Base-by-base conservation (phyloP, 805 yeast species). In the Kregervanrija pseudodelftensis region DNA sequence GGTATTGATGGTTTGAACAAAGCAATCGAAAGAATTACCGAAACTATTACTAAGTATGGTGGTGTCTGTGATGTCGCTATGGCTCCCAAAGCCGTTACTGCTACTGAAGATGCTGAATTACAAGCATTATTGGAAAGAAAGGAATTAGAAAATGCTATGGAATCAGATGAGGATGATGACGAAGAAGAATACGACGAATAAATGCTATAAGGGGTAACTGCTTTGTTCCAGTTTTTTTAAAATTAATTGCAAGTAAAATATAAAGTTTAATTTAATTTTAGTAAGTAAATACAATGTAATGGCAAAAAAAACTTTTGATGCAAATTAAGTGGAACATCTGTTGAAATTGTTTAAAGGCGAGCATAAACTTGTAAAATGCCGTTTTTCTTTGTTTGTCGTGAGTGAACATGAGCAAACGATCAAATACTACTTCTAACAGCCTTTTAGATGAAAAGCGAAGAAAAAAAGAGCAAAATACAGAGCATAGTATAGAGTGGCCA, bases 11-110 rank as follows among this genome's bases (percentile, higher is more conserved):
- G 80, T 38, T 75, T 93, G 61, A 82, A 80, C 61, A 66, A 76
- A 55, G 95, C 98, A 40, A 87, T 93, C 53, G 84, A 76, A 53
- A 80, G 75, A 55, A 85, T 93, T 51, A 74, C 77, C 48, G 78
- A 76, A 56, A 73, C 80, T 41, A 89, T 93, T 58, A 76, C 75
- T 49, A 71, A 74, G 15, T 74, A 78, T 44, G 95, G 88, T 43
- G 99, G 99, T 61, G 77, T 79, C 47, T 84, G 95, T 65, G 87
- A 85, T 55, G 84, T 91, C 52, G 89, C 95, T 44, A 91, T 91
- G 97, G 91, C 95, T 58, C 98, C 99, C 62, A 91, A 90, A 79
- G 97, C 98, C 37, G 98, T 93, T 54, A 89, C 97, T 46, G 98
- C 96, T 49, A 86, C 93, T 49, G 99, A 93, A 66, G 99, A 93